A percentile compares a stretch with the other conserved stretches of the same genome.
Conservation (phyloP, 495 filamentous ascomycete species). For the Xylaria scruposa region DNA sequence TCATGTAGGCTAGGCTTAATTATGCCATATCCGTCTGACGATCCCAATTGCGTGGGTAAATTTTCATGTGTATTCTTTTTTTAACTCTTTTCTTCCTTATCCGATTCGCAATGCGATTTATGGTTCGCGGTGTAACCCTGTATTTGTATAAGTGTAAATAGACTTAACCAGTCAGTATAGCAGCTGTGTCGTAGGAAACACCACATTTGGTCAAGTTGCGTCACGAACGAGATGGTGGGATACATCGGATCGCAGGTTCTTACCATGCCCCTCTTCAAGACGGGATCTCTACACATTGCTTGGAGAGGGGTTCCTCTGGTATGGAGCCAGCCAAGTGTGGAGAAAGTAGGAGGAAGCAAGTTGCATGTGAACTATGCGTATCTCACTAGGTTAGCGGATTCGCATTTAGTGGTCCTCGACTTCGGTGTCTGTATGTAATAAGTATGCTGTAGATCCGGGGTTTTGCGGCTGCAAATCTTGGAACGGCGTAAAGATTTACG, state of each 20-base stretch:
- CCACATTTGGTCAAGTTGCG: not conserved
- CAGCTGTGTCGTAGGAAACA: not conserved
- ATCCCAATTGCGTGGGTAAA: not conserved
- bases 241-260: conserved; percentile 1
- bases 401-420: conserved; percentile 14
- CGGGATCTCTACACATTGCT: conserved; percentile 9
- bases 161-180: not conserved
- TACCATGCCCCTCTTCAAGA: not conserved
- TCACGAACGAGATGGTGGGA: conserved; percentile 1
- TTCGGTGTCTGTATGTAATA: not conserved
- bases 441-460: conserved; percentile 24
- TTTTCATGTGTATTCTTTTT: not conserved
- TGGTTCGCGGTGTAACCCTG: not conserved
- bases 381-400: conserved; percentile 6
- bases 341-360: not conserved
- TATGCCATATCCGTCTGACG: conserved; percentile 13
- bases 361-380: conserved; percentile 12
- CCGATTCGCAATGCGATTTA: not conserved
- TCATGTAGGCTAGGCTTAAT: not conserved
- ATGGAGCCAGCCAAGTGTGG: conserved; percentile 20
- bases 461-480: conserved; percentile 26
- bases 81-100: not conserved
- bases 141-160: not conserved
- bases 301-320: conserved; percentile 4
- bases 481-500: conserved; percentile 19